Conservation (phyloP, 2,329 filamentous ascomycete species). For the Bretziella fagacearum region DNA sequence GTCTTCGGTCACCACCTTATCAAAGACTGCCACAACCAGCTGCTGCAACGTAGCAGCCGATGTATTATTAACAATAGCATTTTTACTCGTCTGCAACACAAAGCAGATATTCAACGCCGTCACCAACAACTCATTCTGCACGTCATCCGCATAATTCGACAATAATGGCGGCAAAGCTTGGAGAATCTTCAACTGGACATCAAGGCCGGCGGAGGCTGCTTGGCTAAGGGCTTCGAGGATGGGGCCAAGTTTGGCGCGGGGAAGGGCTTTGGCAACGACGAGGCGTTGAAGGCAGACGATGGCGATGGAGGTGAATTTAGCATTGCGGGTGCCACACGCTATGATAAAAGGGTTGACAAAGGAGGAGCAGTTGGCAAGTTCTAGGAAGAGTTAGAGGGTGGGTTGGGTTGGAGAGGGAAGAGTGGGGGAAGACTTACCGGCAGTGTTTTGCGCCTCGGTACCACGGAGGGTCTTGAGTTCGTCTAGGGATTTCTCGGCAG, state of each 20-base stretch:
- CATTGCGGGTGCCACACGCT: slow-evolving; percentile 77
- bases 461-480: slow-evolving; percentile 65
- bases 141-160: slow-evolving; percentile 72
- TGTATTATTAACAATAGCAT: slow-evolving; percentile 84
- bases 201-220: slow-evolving; percentile 61
- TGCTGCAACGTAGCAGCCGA: slow-evolving; percentile 94
- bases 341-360: slow-evolving; percentile 92
- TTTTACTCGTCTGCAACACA: slow-evolving; percentile 78
- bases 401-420: slow-evolving; percentile 15
- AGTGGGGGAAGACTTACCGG: slow-evolving; percentile 32
- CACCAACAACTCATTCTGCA: slow-evolving; percentile 66
- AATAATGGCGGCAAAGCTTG: slow-evolving; percentile 79
- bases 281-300: slow-evolving; percentile 80
- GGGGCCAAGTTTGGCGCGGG: slow-evolving; percentile 63
- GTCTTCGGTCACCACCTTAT: slow-evolving; percentile 74
- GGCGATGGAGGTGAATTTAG: slow-evolving; percentile 75
- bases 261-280: slow-evolving; percentile 64
- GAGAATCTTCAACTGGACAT: slow-evolving; percentile 90
- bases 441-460: slow-evolving; percentile 59
- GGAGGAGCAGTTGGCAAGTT: slow-evolving; percentile 61
- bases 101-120: slow-evolving; percentile 82
- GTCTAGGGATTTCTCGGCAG: slow-evolving; percentile 82
- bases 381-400: slow-evolving; percentile 28
- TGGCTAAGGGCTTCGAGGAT: slow-evolving; percentile 78
- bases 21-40: slow-evolving; percentile 79